Evolutionary conservation across 371 early-diverging fungal genomes (phyloP).

Genomic region (Mucor irregularis): DNA sequence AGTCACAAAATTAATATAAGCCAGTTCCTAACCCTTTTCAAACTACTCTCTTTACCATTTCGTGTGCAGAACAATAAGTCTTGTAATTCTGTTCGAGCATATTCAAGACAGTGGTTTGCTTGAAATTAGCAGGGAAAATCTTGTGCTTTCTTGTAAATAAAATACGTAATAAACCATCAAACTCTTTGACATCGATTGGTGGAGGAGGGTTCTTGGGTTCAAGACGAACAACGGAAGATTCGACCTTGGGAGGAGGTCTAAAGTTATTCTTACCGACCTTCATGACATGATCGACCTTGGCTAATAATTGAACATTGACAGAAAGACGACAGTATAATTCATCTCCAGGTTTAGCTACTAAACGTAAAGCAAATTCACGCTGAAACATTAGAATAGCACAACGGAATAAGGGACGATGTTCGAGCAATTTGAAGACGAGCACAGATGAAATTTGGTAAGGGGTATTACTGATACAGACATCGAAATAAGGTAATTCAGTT

Average conservation of each 20-base stretch:
- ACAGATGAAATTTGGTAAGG: constrained; percentile 99
- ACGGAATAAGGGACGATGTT: constrained; percentile 91
- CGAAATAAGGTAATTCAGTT: constrained; percentile 97
- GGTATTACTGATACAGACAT: constrained; percentile 99
- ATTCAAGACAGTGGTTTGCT: constrained; percentile 79
- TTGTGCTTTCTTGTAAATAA: constrained; percentile 98
- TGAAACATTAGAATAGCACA: constrained; percentile 99
- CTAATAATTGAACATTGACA: constrained; percentile 96
- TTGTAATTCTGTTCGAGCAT: constrained; percentile 95
- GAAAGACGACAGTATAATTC: constrained; percentile 94
- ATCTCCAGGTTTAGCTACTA: constrained; percentile 97
- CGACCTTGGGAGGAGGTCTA: constrained; percentile 99
- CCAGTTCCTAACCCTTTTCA: background rate
- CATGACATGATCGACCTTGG: constrained; percentile 97
- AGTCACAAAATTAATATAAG: background rate
- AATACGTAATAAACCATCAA: constrained; percentile 97
- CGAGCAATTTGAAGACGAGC: constrained; percentile 95
- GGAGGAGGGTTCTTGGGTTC: constrained; percentile 96
- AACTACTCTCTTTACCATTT: constrained; percentile 41
- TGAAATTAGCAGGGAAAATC: constrained; percentile 87
- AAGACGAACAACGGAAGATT: constrained; percentile 95
- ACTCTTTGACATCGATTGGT: constrained; percentile 94
- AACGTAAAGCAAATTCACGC: constrained; percentile 97
- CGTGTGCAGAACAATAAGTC: constrained; percentile 83
- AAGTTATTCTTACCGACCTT: constrained; percentile 99